Percentiles rank a stretch among this genome's conserved stretches.
Conservation (phyloP, 1,139 yeast genomes). For the Yarrowia galli region DNA sequence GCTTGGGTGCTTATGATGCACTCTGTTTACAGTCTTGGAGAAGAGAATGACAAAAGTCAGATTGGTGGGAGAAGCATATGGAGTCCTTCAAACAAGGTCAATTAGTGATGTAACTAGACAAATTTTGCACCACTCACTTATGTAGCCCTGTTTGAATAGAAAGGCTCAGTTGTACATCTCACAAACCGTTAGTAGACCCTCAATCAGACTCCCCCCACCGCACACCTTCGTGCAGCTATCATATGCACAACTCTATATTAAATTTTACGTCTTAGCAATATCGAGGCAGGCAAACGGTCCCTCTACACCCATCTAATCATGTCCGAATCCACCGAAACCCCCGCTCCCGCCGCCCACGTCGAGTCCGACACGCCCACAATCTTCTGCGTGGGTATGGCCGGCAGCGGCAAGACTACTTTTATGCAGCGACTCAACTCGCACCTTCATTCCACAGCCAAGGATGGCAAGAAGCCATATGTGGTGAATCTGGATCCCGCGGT, state of each 20-base stretch:
- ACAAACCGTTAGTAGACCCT: no score
- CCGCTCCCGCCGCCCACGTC: conserved; percentile 7
- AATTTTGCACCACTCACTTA: no score
- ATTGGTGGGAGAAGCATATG: not conserved
- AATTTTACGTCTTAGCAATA: conserved; percentile 20
- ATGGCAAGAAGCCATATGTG: conserved; percentile 71
- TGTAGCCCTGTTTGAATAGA: no score
- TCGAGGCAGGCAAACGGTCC: not conserved
- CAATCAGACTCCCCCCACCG: not conserved
- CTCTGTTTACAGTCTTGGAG: conserved; percentile 5
- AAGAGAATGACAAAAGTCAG: not conserved
- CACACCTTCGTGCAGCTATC: not conserved
- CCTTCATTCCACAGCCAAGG: conserved; percentile 62
- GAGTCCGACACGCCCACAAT: conserved; percentile 49
- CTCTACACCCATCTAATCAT: not conserved
- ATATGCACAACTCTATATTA: conserved; percentile 24
- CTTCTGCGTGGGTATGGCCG: conserved; percentile 96
- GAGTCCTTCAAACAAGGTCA: not conserved
- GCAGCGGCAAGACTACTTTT: conserved; percentile 97
- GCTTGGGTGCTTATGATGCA: not conserved
- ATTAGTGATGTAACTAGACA: no score
- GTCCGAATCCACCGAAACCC: conserved; percentile 9
- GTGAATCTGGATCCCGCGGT: conserved; percentile 97
- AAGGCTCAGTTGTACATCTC: no score
- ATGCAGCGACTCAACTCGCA: conserved; percentile 94